Evolutionary conservation across 192 early-diverging fungal genomes (phyloP).

Genomic region (Dimargaris verticillata): DNA sequence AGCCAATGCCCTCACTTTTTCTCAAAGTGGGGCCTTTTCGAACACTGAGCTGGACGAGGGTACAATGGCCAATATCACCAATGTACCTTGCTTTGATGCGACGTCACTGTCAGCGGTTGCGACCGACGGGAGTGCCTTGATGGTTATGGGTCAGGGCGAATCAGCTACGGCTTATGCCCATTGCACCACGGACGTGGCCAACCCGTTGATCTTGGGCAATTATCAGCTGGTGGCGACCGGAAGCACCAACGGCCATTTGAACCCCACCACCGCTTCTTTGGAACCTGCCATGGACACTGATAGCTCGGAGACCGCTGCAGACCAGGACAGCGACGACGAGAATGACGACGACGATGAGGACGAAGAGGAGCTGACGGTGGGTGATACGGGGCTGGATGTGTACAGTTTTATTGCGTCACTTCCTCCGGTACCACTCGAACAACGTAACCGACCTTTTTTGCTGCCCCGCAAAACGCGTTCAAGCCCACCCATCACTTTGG

Average conservation of each 20-base stretch:
- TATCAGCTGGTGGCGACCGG: constrained; percentile 17
- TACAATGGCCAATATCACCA: too few species aligned
- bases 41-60: too few species aligned
- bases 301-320: constrained; percentile 18
- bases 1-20: too few species aligned
- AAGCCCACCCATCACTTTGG: constrained; percentile 44
- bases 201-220: too few species aligned
- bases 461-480: constrained; percentile 41
- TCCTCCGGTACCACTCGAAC: constrained; percentile 38
- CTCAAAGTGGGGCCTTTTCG: too few species aligned
- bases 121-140: too few species aligned
- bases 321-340: constrained; percentile 18
- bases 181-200: too few species aligned
- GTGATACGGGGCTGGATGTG: constrained; percentile 11
- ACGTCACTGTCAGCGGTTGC: too few species aligned
- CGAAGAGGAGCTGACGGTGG: constrained; percentile 8
- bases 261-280: neutral
- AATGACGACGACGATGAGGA: constrained; percentile 31
- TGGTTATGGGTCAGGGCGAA: too few species aligned
- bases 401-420: constrained; percentile 40
- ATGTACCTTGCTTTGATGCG: too few species aligned
- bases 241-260: neutral
- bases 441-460: constrained; percentile 30
- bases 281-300: constrained; percentile 7
- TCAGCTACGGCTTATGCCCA: too few species aligned